These are phyloP conservation scores for Lobulomyces angularis DNA, from an alignment of 192 early-diverging fungal species.

Conservation along the genomic window DNA sequence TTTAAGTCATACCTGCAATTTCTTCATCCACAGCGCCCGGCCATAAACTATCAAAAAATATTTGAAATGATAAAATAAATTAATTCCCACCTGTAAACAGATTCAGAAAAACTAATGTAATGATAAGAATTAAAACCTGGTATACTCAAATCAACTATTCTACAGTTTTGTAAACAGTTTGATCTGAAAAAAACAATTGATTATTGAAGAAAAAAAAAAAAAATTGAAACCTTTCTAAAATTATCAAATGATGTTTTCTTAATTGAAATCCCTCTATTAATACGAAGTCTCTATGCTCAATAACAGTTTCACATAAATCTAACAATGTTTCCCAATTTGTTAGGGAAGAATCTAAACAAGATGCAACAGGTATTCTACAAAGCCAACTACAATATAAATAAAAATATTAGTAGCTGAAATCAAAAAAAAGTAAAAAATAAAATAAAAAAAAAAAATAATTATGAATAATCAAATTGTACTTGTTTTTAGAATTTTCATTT, in stretches of 20 bases:
- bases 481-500: conserved; percentile 47
- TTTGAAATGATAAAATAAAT: not conserved
- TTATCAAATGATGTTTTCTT: conserved; percentile 36
- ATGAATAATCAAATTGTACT: too few species aligned
- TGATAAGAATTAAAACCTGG: conserved; percentile 33
- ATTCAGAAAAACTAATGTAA: conserved; percentile 46
- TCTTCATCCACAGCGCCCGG: conserved; percentile 38
- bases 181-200: too few species aligned
- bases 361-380: conserved; percentile 34
- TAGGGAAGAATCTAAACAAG: too few species aligned
- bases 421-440: too few species aligned
- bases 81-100: conserved; percentile 22
- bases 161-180: conserved; percentile 49
- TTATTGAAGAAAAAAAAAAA: too few species aligned
- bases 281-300: conserved; percentile 44
- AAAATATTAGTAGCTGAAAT: too few species aligned
- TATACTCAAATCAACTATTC: conserved; percentile 31
- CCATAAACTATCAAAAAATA: conserved; percentile 30
- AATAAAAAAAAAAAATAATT: too few species aligned
- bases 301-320: conserved; percentile 35
- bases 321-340: too few species aligned
- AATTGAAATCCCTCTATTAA: conserved; percentile 45
- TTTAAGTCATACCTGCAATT: conserved; percentile 31
- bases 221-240: too few species aligned
- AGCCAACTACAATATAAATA: too few species aligned